Percentiles rank a stretch among this genome's conserved stretches.
These are phyloP conservation scores for Capsella rubella DNA, from an alignment of 441 rosid genomes.

Conservation along the genomic window DNA sequence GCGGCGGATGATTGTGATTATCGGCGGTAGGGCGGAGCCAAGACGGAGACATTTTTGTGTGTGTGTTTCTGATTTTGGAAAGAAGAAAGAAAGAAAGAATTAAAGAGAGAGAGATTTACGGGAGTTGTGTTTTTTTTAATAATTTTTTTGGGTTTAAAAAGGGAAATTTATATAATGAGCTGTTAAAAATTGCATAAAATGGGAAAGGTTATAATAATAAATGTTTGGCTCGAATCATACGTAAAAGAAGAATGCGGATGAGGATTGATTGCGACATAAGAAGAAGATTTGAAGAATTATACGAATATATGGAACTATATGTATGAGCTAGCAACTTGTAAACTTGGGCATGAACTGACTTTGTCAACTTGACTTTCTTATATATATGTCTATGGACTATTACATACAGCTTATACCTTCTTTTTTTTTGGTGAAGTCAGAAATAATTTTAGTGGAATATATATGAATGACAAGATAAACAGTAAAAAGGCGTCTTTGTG, in stretches of 20 bases:
- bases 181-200: not conserved
- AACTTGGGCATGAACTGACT: slow-evolving; percentile 34
- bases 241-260: slow-evolving; percentile 19
- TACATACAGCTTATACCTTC: not conserved
- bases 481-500: slow-evolving; percentile 26
- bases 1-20: slow-evolving; percentile 27
- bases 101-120: not conserved
- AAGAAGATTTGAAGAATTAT: not conserved
- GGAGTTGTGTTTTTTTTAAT: slow-evolving; percentile 29
- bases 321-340: slow-evolving; percentile 32
- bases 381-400: not conserved
- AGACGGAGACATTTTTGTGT: slow-evolving; percentile 42
- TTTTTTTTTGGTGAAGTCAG: not conserved
- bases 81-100: not conserved
- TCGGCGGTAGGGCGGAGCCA: slow-evolving; percentile 64
- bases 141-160: not conserved
- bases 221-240: slow-evolving; percentile 40
- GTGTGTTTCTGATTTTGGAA: not conserved
- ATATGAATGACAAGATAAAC: not conserved
- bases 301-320: not conserved
- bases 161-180: not conserved
- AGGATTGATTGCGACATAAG: slow-evolving; percentile 14
- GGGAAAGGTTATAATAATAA: slow-evolving; percentile 9
- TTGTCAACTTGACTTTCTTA: slow-evolving; percentile 41
- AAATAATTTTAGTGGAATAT: not conserved